These are phyloP conservation scores for Senecio squalidus DNA, from an alignment of 140 eudicot species.

Conservation along the genomic window DNA sequence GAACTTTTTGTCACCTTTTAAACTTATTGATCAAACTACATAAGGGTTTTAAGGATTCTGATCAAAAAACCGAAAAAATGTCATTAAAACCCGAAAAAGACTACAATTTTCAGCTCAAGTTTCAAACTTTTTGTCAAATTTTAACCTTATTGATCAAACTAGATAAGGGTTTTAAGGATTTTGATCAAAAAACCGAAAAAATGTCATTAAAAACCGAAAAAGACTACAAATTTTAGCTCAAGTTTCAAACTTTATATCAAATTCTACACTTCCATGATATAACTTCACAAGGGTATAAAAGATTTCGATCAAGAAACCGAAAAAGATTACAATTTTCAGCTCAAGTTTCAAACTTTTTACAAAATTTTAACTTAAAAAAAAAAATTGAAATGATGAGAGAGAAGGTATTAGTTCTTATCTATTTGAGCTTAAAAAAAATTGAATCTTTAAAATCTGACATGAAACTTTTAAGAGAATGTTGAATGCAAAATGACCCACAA, in stretches of 20 bases:
- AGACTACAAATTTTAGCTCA: not conserved
- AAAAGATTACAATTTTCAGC: not conserved
- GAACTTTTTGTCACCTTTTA: not conserved
- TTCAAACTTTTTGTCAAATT: not conserved
- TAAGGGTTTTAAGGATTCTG: too few species aligned
- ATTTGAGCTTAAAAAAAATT: constrained; percentile 14
- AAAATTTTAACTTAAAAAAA: constrained; percentile 6
- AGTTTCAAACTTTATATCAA: not conserved
- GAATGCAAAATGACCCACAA: constrained; percentile 50
- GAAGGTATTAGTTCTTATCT: constrained; percentile 13
- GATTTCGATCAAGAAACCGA: too few species aligned
- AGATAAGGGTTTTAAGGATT: constrained; percentile 15
- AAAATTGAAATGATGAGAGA: constrained; percentile 19
- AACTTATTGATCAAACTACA: constrained; percentile 5
- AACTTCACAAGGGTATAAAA: too few species aligned
- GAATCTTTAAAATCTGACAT: constrained; percentile 46
- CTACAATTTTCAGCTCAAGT: constrained; percentile 1
- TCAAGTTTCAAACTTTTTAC: constrained; percentile 1
- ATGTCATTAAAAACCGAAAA: not conserved
- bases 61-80: too few species aligned
- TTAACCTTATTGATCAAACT: constrained; percentile 11
- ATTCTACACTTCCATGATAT: not conserved
- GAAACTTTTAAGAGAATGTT: constrained; percentile 53
- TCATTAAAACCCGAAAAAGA: not conserved
- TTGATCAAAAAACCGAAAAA: not conserved